phyloP scores from a whole-genome alignment of 2,329 filamentous ascomycete genomes.

The Talaromyces rugulosus region DNA sequence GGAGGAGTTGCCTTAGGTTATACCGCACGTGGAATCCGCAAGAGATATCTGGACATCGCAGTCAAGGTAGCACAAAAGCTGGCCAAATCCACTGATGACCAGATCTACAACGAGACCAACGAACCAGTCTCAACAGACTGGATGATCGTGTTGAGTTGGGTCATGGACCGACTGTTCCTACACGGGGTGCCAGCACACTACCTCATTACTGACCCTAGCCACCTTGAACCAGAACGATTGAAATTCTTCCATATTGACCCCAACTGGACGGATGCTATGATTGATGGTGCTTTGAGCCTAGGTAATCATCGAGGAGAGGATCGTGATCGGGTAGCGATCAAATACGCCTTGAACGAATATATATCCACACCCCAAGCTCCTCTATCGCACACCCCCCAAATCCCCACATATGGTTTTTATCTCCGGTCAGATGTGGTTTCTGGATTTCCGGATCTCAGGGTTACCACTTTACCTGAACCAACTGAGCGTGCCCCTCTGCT shows the following conservation, averaged over 20 bases:
- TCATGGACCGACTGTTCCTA: constrained; percentile 38
- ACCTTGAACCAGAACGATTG: constrained; percentile 35
- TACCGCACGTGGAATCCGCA: too few relatives aligned
- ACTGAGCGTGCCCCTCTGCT: background rate
- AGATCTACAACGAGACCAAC: constrained; percentile 31
- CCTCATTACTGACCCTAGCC: constrained; percentile 35
- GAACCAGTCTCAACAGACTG: constrained; percentile 32
- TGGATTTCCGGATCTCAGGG: constrained; percentile 32
- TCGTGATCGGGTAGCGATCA: constrained; percentile 27
- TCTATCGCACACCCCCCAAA: constrained; percentile 20
- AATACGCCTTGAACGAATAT: constrained; percentile 31
- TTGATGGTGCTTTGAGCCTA: constrained; percentile 43
- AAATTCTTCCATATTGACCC: constrained; percentile 45
- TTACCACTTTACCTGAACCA: too few relatives aligned
- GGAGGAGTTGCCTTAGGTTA: too few relatives aligned
- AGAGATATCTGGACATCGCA: too few relatives aligned
- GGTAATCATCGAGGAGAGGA: constrained; percentile 34
- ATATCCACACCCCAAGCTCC: constrained; percentile 16
- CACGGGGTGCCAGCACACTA: constrained; percentile 38
- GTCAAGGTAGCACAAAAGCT: too few relatives aligned
- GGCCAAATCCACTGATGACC: background rate
- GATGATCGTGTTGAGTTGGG: constrained; percentile 31
- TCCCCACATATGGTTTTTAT: constrained; percentile 39
- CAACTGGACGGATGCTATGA: constrained; percentile 40
- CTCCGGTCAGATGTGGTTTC: constrained; percentile 35